Evolutionary conservation across 1,284 basidiomycete species (phyloP).

Genomic region (Apiotrichum porosum): DNA sequence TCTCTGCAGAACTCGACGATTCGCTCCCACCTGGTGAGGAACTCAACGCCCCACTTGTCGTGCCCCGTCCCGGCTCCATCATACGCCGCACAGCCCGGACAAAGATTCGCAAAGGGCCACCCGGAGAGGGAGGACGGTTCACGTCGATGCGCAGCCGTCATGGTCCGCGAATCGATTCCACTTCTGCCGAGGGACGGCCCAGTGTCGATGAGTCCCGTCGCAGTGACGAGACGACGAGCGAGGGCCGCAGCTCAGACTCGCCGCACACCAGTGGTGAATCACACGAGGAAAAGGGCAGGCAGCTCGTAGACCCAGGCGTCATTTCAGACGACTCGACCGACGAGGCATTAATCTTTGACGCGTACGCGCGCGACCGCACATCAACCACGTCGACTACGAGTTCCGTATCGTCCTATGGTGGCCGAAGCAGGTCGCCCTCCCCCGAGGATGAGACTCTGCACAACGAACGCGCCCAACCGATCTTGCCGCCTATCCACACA

Average conservation of each 20-base stretch:
- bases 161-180: background rate
- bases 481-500: conserved; percentile 17
- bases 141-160: conserved; percentile 37
- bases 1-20: conserved; percentile 32
- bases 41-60: conserved; percentile 75
- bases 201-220: conserved; percentile 13
- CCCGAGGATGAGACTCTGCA: conserved; percentile 30
- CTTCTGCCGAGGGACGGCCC: background rate
- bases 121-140: conserved; percentile 76
- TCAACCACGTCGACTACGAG: conserved; percentile 17
- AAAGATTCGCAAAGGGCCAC: conserved; percentile 84
- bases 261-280: conserved; percentile 9
- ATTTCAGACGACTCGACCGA: conserved; percentile 57
- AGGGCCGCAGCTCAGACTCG: conserved; percentile 19
- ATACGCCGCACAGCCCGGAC: conserved; percentile 87
- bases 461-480: conserved; percentile 12
- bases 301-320: conserved; percentile 11
- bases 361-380: conserved; percentile 55
- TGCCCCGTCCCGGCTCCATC: conserved; percentile 78
- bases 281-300: conserved; percentile 12
- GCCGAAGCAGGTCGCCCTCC: conserved; percentile 31
- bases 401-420: conserved; percentile 51
- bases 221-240: conserved; percentile 19
- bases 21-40: conserved; percentile 26
- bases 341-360: conserved; percentile 73